Conservation (phyloP, 1,284 basidiomycete genomes). For the Filobasidium uniguttulatum region DNA sequence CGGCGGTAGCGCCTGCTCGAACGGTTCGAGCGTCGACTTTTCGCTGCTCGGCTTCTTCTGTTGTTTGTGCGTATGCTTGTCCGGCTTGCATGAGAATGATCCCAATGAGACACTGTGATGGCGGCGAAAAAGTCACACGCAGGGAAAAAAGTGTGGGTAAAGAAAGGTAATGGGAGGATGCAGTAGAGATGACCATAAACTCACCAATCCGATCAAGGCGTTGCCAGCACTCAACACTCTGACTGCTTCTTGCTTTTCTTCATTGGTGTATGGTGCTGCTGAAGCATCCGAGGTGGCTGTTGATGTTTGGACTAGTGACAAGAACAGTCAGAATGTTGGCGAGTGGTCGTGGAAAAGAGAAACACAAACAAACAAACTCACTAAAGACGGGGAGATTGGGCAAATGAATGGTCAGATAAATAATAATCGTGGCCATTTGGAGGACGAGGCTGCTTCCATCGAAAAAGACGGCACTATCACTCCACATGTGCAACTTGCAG, state of each 20-base stretch:
- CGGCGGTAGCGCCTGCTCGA: conserved; percentile 7
- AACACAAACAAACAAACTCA: conserved; percentile 12
- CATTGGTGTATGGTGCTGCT: conserved; percentile 48
- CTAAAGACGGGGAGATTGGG: conserved; percentile 53
- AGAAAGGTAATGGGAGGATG: conserved; percentile 13
- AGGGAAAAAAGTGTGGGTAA: background rate
- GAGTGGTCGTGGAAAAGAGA: conserved; percentile 10
- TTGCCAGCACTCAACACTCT: conserved; percentile 69
- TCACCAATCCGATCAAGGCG: conserved; percentile 59
- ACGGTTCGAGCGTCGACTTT: conserved; percentile 36
- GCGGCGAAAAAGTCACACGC: background rate
- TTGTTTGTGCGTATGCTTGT: conserved; percentile 64
- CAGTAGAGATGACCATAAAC: conserved; percentile 18
- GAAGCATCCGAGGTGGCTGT: conserved; percentile 40
- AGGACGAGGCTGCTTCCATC: conserved; percentile 67
- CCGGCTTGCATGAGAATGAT: conserved; percentile 50
- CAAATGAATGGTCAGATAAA: conserved; percentile 68
- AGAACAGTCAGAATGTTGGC: conserved; percentile 27
- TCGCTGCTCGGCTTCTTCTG: conserved; percentile 49
- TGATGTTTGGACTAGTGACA: no score
- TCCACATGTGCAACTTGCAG: conserved; percentile 67
- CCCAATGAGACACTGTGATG: conserved; percentile 23
- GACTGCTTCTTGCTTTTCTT: conserved; percentile 60
- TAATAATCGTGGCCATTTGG: conserved; percentile 56
- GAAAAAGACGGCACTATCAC: conserved; percentile 81